phyloP scores from a whole-genome alignment of 345 rosid species.

The Kernera saxatilis region DNA sequence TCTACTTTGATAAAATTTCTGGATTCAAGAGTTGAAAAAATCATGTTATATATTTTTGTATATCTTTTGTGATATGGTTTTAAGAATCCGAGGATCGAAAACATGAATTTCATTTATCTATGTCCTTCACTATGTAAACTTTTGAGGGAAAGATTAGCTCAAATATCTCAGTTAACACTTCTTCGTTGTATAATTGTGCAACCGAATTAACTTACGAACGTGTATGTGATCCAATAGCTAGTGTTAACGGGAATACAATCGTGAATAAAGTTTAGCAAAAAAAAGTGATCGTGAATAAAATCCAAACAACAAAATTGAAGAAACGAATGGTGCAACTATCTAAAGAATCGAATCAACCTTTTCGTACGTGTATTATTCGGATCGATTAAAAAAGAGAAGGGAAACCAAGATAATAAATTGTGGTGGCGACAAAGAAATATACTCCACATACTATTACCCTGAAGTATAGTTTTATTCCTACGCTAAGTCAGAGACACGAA shows the following conservation, averaged over 20 bases:
- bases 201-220: neutral
- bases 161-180: neutral
- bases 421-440: conserved; percentile 1
- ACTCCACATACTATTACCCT: conserved; percentile 2
- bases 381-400: neutral
- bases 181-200: neutral
- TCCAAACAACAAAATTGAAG: neutral
- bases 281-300: neutral
- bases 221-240: neutral
- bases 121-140: neutral
- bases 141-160: neutral
- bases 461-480: conserved; percentile 18
- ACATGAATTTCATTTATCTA: neutral
- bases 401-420: neutral
- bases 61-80: neutral
- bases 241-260: neutral
- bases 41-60: neutral
- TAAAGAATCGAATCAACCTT: conserved; percentile 17
- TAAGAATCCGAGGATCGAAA: neutral
- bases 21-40: neutral
- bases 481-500: conserved; percentile 24
- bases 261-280: neutral
- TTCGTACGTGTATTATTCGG: conserved; percentile 26
- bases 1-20: neutral
- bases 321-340: conserved; percentile 13